Evolutionary conservation across 495 filamentous ascomycete genomes (phyloP), one percentile per base, ranked within the genome.

Genomic region (Hypoxylon trugodes): DNA sequence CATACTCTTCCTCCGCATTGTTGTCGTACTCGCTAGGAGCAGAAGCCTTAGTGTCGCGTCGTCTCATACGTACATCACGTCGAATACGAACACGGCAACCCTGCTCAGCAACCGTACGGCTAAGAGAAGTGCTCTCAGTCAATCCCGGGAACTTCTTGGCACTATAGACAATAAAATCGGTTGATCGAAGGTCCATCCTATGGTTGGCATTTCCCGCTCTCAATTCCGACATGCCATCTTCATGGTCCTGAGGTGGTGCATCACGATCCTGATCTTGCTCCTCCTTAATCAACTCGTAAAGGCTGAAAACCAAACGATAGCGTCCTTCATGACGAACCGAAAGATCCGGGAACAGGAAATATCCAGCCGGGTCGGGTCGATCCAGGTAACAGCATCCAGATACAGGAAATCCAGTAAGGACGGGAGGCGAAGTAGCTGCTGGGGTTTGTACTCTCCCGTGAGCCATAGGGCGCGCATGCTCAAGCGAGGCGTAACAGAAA

Each of bases 71-170:
- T 12, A 98, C 95, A 82, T 98, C 95, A 61, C 95, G 90, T 59
- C 95, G 86, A 69, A 98, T 98, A 21, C 95, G 89, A 36, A 98
- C 95, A 57, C 96, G 92, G 73, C 95, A 98, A 35, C 95, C 95
- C 75, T 98, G 95, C 73, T 98, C 95, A 6, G 95, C 93, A 54
- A 98, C 93, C 33, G 90, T 88, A 38, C 93, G 88, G 69, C 94
- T 97, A 30, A 98, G 80, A 4, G 82, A 78, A 0, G 95, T 98
- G 75, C 92, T 97, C 75, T 95, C 93, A 1, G 91, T 87, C 65
- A 98, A 78, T 8, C 95, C 95, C 32, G 95, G 95, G 79, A 98
- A 98, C 79, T 97, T 98, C 86, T 98, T 98, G 19, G 95, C 95
- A 67, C 93, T 97, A 79, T 87, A 98, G 7, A 98, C 96, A 4